Percentiles rank a stretch among this genome's conserved stretches.
Evolutionary conservation across 2,329 filamentous ascomycete species (phyloP).

Genomic region (Gnomoniopsis smithogilvyi): DNA sequence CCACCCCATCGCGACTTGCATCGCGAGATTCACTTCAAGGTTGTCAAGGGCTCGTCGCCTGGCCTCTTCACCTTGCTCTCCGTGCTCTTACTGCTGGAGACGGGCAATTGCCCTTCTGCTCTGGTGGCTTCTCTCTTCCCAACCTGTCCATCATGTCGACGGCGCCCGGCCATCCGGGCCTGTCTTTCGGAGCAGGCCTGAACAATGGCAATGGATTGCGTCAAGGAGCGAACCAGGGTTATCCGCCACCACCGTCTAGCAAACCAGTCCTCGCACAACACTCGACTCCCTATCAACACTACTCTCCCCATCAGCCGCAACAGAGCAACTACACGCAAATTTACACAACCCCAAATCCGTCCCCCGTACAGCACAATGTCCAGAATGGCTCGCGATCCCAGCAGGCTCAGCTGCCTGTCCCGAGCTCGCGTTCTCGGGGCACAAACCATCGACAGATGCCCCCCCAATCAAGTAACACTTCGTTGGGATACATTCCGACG

Average conservation of each 20-base stretch:
- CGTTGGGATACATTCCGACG: constrained; percentile 30
- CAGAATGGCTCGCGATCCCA: constrained; percentile 40
- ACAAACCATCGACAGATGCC: constrained; percentile 45
- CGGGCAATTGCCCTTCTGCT: constrained; percentile 1
- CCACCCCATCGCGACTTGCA: constrained; percentile 8
- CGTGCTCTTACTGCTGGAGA: neutral
- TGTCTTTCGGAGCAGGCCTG: constrained; percentile 40
- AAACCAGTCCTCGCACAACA: constrained; percentile 52
- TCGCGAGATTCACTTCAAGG: neutral
- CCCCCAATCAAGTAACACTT: constrained; percentile 32
- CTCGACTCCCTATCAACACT: constrained; percentile 53
- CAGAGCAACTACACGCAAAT: constrained; percentile 48
- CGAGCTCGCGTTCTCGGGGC: constrained; percentile 39
- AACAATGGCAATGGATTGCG: constrained; percentile 37
- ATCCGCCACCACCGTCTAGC: constrained; percentile 45
- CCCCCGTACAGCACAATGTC: constrained; percentile 45
- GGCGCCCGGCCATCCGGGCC: constrained; percentile 49
- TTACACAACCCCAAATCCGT: constrained; percentile 46
- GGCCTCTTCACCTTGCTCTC: neutral
- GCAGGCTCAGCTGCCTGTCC: constrained; percentile 45
- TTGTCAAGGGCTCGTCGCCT: neutral
- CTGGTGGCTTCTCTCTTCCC: constrained; percentile 2
- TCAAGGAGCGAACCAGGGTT: constrained; percentile 40
- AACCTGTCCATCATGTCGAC: constrained; percentile 27
- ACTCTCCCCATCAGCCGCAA: constrained; percentile 49